Evolutionary conservation across 371 early-diverging fungal genomes (phyloP).

Genomic region (Mucor piriformis): DNA sequence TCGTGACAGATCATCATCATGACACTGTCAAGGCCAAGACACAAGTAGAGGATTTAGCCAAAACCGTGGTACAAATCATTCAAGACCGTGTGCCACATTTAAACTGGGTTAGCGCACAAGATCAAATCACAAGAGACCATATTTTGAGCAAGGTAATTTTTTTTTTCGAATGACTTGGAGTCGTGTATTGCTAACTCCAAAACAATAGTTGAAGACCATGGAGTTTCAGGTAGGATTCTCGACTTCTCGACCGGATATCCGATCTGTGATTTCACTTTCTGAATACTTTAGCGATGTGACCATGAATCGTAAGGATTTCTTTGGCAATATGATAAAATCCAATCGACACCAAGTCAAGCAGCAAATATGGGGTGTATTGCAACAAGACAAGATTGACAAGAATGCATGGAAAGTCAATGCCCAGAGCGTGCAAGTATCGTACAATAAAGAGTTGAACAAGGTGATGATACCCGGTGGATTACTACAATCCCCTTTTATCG

Average conservation of each 20-base stretch:
- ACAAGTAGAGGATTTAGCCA: slow-evolving; percentile 33
- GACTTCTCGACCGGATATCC: slow-evolving; percentile 39
- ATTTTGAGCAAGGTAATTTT: background rate
- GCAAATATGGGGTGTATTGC: slow-evolving; percentile 10
- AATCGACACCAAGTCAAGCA: slow-evolving; percentile 29
- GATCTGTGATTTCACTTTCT: slow-evolving; percentile 41
- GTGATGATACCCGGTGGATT: slow-evolving; percentile 60
- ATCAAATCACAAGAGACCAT: background rate
- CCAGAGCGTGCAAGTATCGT: slow-evolving; percentile 53
- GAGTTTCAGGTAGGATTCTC: slow-evolving; percentile 52
- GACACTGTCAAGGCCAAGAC: slow-evolving; percentile 13
- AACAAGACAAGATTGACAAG: slow-evolving; percentile 39
- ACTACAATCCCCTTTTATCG: slow-evolving; percentile 56
- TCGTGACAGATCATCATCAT: slow-evolving; percentile 32
- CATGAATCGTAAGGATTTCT: slow-evolving; percentile 43
- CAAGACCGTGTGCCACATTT: slow-evolving; percentile 34
- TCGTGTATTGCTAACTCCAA: no score
- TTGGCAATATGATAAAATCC: slow-evolving; percentile 47
- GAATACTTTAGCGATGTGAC: slow-evolving; percentile 46
- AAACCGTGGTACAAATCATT: slow-evolving; percentile 30
- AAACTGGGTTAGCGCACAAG: slow-evolving; percentile 8
- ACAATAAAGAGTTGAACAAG: slow-evolving; percentile 31
- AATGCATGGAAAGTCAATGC: slow-evolving; percentile 55
- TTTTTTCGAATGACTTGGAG: no score
- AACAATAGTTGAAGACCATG: slow-evolving; percentile 7